Conservation (phyloP, 176 grass and related monocot species). For the Sorghum bicolor region DNA sequence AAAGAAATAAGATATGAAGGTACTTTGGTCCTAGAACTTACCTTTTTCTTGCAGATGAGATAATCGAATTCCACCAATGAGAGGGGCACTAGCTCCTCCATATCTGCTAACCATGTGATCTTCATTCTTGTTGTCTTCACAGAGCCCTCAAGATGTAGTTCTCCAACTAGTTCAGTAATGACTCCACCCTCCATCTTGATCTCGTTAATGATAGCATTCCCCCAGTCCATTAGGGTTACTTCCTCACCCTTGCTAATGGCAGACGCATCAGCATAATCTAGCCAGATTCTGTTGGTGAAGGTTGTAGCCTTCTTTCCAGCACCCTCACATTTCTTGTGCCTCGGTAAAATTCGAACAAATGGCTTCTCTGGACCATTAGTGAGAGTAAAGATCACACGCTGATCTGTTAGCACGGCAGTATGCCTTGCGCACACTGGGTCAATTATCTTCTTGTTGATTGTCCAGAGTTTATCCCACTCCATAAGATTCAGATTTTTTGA, state of each 20-base stretch:
- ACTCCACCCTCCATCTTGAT: slow-evolving; percentile 62
- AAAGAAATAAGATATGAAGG: not conserved
- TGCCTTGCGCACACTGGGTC: slow-evolving; percentile 85
- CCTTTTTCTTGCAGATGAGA: slow-evolving; percentile 88
- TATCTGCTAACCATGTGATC: slow-evolving; percentile 81
- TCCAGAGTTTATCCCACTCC: slow-evolving; percentile 99
- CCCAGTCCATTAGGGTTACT: slow-evolving; percentile 93
- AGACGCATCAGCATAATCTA: slow-evolving; percentile 72
- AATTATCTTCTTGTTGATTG: slow-evolving; percentile 93
- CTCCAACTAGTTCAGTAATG: slow-evolving; percentile 57
- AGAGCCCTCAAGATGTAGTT: slow-evolving; percentile 79
- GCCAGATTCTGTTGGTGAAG: slow-evolving; percentile 74
- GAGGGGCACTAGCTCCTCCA: slow-evolving; percentile 65
- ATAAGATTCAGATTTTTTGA: slow-evolving; percentile 96
- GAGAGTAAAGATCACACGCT: slow-evolving; percentile 50
- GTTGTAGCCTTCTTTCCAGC: slow-evolving; percentile 81
- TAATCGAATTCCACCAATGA: slow-evolving; percentile 83
- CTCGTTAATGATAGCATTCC: slow-evolving; percentile 83
- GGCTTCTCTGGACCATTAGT: slow-evolving; percentile 70
- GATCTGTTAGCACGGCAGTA: slow-evolving; percentile 65
- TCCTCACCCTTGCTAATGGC: slow-evolving; percentile 67
- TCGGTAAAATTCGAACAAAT: slow-evolving; percentile 65
- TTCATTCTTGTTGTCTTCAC: slow-evolving; percentile 91
- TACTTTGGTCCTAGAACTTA: slow-evolving; percentile 9
- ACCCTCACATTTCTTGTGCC: slow-evolving; percentile 85